Evolutionary conservation across 2,329 filamentous ascomycete species (phyloP).

Genomic region (Anthostomella pinea): DNA sequence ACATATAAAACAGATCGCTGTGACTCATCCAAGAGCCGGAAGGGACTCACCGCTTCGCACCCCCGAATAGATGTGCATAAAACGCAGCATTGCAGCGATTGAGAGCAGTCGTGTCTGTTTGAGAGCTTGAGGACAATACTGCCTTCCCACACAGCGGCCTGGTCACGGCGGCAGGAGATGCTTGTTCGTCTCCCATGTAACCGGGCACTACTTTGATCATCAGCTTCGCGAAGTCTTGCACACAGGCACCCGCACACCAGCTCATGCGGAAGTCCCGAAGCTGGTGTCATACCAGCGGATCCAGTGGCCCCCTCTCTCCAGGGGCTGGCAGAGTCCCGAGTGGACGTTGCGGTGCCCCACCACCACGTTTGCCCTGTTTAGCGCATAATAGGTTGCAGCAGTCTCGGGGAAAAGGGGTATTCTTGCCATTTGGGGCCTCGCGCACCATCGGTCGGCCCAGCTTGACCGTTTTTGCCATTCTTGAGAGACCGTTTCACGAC

Average conservation of each 20-base stretch:
- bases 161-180: too few relatives aligned
- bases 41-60: background rate
- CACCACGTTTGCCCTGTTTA: constrained; percentile 11
- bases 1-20: too few relatives aligned
- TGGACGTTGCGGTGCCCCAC: constrained; percentile 11
- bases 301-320: constrained; percentile 18
- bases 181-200: too few relatives aligned
- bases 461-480: background rate
- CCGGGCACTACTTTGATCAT: constrained; percentile 1
- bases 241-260: constrained; percentile 2
- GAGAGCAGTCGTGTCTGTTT: background rate
- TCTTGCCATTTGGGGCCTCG: too few relatives aligned
- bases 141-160: too few relatives aligned
- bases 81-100: constrained; percentile 9
- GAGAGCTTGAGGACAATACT: background rate
- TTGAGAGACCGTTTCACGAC: too few relatives aligned
- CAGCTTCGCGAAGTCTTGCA: background rate
- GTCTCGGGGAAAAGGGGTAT: constrained; percentile 3
- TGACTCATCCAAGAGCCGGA: background rate
- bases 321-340: constrained; percentile 22
- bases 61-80: background rate
- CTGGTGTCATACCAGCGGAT: constrained; percentile 9
- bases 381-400: background rate
- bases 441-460: background rate
- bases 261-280: too few relatives aligned